Evolutionary conservation across 2,329 filamentous ascomycete genomes (phyloP).

Genomic region (Coleophoma cylindrospora): DNA sequence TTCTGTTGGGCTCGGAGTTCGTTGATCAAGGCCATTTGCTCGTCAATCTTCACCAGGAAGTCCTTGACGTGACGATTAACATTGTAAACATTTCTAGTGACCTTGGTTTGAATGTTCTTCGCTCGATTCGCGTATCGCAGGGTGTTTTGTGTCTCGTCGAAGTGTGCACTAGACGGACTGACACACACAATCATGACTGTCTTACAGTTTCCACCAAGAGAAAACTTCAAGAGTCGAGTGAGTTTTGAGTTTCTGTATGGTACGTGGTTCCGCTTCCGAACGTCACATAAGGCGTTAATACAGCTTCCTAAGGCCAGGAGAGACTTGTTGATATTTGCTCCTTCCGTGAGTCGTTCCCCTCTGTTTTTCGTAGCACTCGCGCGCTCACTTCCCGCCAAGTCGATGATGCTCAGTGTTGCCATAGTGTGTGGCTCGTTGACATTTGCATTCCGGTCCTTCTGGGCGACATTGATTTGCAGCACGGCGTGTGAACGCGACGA

Average conservation of each 20-base stretch:
- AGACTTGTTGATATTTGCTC: slow-evolving; percentile 99
- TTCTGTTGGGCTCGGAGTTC: slow-evolving; percentile 91
- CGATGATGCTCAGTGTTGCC: slow-evolving; percentile 97
- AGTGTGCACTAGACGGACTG: slow-evolving; percentile 92
- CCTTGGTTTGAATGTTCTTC: slow-evolving; percentile 99
- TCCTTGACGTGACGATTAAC: slow-evolving; percentile 99
- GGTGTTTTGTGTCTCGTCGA: slow-evolving; percentile 97
- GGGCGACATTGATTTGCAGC: slow-evolving; percentile 91
- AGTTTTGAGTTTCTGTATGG: slow-evolving; percentile 98
- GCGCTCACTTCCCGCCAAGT: slow-evolving; percentile 91
- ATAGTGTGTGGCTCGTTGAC: slow-evolving; percentile 95
- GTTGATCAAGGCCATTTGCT: slow-evolving; percentile 95
- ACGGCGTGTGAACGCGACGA: slow-evolving; percentile 97
- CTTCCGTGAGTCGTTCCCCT: slow-evolving; percentile 84
- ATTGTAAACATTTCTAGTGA: slow-evolving; percentile 98
- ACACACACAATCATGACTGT: slow-evolving; percentile 99
- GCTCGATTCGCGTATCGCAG: slow-evolving; percentile 94
- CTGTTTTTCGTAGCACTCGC: slow-evolving; percentile 96
- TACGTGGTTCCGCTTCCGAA: slow-evolving; percentile 85
- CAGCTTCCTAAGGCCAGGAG: slow-evolving; percentile 90
- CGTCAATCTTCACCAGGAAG: slow-evolving; percentile 98
- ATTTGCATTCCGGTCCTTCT: slow-evolving; percentile 88
- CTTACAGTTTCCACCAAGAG: slow-evolving; percentile 94
- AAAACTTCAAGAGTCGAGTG: slow-evolving; percentile 92
- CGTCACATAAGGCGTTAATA: slow-evolving; percentile 96